phyloP scores from a whole-genome alignment of 495 filamentous ascomycete species.

The Margaritispora aquatica region DNA sequence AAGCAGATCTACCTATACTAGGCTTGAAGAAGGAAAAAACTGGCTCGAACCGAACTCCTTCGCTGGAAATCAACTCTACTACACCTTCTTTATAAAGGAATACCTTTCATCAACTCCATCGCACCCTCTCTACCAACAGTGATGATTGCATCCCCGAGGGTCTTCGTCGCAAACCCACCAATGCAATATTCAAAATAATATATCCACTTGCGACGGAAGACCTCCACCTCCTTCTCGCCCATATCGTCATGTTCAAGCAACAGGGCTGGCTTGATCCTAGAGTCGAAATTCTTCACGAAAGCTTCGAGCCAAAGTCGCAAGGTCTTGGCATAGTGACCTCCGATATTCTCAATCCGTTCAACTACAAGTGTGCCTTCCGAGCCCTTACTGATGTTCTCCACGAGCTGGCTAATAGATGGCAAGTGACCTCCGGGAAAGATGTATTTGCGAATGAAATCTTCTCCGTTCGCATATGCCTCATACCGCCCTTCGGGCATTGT shows the following conservation, averaged over 20 bases:
- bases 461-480: slow-evolving; percentile 35
- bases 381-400: slow-evolving; percentile 51
- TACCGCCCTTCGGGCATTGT: slow-evolving; percentile 61
- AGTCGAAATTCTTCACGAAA: slow-evolving; percentile 55
- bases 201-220: slow-evolving; percentile 61
- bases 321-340: slow-evolving; percentile 63
- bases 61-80: slow-evolving; percentile 1
- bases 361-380: slow-evolving; percentile 53
- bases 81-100: slow-evolving; percentile 44
- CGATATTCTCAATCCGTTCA: slow-evolving; percentile 60
- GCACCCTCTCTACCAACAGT: slow-evolving; percentile 60
- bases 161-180: slow-evolving; percentile 64
- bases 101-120: slow-evolving; percentile 58
- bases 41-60: slow-evolving; percentile 1
- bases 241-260: slow-evolving; percentile 45
- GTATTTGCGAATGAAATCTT: slow-evolving; percentile 64
- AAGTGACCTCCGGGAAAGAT: slow-evolving; percentile 73
- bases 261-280: slow-evolving; percentile 47
- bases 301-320: slow-evolving; percentile 60
- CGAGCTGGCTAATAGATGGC: slow-evolving; percentile 56
- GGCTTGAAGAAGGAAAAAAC: background rate
- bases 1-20: background rate
- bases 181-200: slow-evolving; percentile 50
- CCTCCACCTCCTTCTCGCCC: slow-evolving; percentile 49
- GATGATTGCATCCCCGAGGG: slow-evolving; percentile 64